These are phyloP conservation scores for Ziziphus jujuba DNA, from an alignment of 306 rosid genomes.

Conservation along the genomic window DNA sequence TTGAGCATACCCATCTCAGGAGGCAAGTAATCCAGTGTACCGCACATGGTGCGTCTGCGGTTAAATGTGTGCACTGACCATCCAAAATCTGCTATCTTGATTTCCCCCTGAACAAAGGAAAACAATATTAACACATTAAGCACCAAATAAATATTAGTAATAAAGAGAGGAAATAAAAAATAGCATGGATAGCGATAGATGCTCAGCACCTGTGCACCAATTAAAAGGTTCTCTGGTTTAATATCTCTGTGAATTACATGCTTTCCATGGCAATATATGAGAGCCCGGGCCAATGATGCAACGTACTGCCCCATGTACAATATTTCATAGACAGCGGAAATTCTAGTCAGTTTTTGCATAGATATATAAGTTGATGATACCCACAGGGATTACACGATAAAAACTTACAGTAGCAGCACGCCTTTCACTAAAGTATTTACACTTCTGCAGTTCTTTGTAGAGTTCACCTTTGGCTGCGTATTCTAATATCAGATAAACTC, in stretches of 20 bases:
- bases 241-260: constrained; percentile 98
- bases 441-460: constrained; percentile 92
- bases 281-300: constrained; percentile 94
- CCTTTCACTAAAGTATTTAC: constrained; percentile 96
- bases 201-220: constrained; percentile 87
- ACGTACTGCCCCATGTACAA: constrained; percentile 63
- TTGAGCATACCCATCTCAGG: constrained; percentile 93
- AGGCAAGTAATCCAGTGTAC: constrained; percentile 96
- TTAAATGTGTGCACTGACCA: constrained; percentile 99
- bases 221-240: constrained; percentile 94
- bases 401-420: constrained; percentile 97
- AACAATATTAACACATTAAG: constrained; percentile 23
- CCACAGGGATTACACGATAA: neutral
- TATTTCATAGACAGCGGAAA: neutral
- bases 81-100: constrained; percentile 97
- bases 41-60: constrained; percentile 99
- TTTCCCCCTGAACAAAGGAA: constrained; percentile 67
- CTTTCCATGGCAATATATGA: constrained; percentile 98
- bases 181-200: constrained; percentile 21
- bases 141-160: constrained; percentile 6
- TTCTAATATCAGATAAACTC: constrained; percentile 93
- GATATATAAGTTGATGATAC: neutral
- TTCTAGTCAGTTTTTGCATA: neutral
- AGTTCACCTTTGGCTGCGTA: constrained; percentile 99
- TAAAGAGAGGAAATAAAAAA: constrained; percentile 14